Evolutionary conservation across 2,329 filamentous ascomycete genomes (phyloP).

Genomic region (Fusarium decemcellulare): DNA sequence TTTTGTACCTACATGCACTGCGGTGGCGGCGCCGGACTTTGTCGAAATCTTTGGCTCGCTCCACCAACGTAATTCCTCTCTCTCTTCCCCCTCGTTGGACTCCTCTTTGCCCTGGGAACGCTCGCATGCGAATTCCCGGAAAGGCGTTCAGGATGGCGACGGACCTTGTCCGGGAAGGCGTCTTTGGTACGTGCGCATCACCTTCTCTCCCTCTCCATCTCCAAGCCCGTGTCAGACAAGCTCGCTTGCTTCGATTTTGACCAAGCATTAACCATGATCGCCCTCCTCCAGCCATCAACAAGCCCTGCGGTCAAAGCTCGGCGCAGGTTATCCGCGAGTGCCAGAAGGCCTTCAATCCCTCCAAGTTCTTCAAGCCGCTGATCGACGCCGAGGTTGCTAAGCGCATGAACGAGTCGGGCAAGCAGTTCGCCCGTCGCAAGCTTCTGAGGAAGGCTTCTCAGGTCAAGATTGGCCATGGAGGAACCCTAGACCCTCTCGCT

Average conservation of each 20-base stretch:
- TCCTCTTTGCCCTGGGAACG: conserved; percentile 25
- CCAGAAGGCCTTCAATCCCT: conserved; percentile 87
- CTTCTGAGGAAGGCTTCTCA: conserved; percentile 72
- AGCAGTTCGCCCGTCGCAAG: conserved; percentile 72
- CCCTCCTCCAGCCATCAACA: conserved; percentile 83
- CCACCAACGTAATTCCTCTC: conserved; percentile 21
- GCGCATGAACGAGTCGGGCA: conserved; percentile 69
- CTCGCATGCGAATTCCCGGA: conserved; percentile 51
- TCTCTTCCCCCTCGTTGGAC: conserved; percentile 17
- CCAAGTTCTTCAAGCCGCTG: conserved; percentile 83
- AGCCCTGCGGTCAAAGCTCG: conserved; percentile 88
- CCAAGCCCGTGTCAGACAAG: conserved; percentile 6
- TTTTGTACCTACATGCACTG: not conserved
- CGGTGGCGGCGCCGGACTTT: conserved; percentile 18
- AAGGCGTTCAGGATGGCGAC: conserved; percentile 66
- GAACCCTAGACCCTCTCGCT: conserved; percentile 93
- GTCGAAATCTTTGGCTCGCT: conserved; percentile 32
- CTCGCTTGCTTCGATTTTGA: conserved; percentile 1
- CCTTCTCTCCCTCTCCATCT: not conserved
- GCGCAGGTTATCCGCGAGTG: conserved; percentile 92
- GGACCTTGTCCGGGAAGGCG: conserved; percentile 67
- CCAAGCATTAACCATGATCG: conserved; percentile 26
- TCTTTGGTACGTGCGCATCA: conserved; percentile 65
- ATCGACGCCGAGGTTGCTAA: conserved; percentile 73
- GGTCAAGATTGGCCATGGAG: conserved; percentile 96